Evolutionary conservation across 2,329 filamentous ascomycete genomes (phyloP), one percentile per base, ranked within the genome.

Genomic region (Paracamarosporium sp.): DNA sequence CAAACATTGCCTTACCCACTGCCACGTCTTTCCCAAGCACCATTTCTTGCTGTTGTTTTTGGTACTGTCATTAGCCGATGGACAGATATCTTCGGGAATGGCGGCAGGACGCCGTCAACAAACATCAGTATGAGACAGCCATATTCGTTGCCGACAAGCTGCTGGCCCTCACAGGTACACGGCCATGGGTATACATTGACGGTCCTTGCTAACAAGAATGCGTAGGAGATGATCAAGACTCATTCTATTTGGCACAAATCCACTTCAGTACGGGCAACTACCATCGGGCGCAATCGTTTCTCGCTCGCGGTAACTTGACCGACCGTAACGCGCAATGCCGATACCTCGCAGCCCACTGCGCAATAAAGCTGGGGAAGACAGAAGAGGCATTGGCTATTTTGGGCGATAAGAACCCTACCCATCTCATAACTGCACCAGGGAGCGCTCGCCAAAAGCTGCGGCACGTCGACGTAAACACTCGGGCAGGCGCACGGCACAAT

Each of bases 131-230:
- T 77, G 94, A 98, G 65, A 92, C 94, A 31, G 95, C 95, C 72
- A 94, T 98, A 69, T 98, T 96, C 76, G 92, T 98, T 64, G 95
- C 93, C 63, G 95, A 99, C 84, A 99, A 99, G 82, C 84, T 99
- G 67, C 85, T 98, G 56, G 95, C 95, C 56, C 83, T 99, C 72
- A 98, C 94, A 35, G 92, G 94, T 97, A 79, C 65, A 87, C 78
- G 43, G n/a, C 20, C 36, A 33, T 13, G 25, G 24, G 38, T 46
- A 25, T 15, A 45, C 35, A 15, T 24, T 28, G 30, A 40, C 52
- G 55, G 50, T 54, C 61, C 30, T 38, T 20, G 59, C 50, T 65
- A 28, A 70, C 57, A 36, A 30, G 17, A 28, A 13, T 25, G 6
- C 30, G 8, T 64, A 97, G 95, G 93, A 72, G 91, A 94, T 75